phyloP scores from a whole-genome alignment of 805 yeast species.

The Starmerella kuoi region DNA sequence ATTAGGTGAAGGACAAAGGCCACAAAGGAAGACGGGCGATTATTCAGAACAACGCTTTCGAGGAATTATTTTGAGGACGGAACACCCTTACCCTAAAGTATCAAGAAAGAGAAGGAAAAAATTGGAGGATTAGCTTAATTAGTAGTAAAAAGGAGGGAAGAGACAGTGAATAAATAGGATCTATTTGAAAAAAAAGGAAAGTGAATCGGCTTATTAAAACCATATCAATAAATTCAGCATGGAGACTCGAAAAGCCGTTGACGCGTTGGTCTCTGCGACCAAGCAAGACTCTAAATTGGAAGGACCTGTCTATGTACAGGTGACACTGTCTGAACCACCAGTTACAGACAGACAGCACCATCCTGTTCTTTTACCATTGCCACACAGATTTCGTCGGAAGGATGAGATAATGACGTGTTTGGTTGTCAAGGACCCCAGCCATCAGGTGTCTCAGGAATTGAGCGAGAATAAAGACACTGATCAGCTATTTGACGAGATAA shows the following conservation, averaged over 20 bases:
- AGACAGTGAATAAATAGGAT: no score
- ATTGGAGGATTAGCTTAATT: no score
- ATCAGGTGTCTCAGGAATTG: slow-evolving; percentile 7
- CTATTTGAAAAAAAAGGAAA: no score
- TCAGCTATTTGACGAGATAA: slow-evolving; percentile 22
- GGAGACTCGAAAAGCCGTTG: slow-evolving; percentile 4
- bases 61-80: no score
- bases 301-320: slow-evolving; percentile 21
- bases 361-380: slow-evolving; percentile 21
- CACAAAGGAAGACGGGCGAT: no score
- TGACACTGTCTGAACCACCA: slow-evolving; percentile 14
- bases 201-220: no score
- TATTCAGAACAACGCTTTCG: no score
- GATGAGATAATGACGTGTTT: slow-evolving; percentile 20
- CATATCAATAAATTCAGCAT: no score
- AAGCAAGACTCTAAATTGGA: slow-evolving; percentile 12
- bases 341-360: slow-evolving; percentile 12
- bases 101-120: no score
- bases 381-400: slow-evolving; percentile 17
- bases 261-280: slow-evolving; percentile 17
- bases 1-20: no score
- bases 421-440: slow-evolving; percentile 23
- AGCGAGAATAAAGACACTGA: neutral
- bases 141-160: no score
- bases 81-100: no score